Percentiles rank a stretch among this genome's conserved stretches.
Evolutionary conservation across 768 basidiomycete species (phyloP).

Genomic region (Cystofilobasidium bisporidii): DNA sequence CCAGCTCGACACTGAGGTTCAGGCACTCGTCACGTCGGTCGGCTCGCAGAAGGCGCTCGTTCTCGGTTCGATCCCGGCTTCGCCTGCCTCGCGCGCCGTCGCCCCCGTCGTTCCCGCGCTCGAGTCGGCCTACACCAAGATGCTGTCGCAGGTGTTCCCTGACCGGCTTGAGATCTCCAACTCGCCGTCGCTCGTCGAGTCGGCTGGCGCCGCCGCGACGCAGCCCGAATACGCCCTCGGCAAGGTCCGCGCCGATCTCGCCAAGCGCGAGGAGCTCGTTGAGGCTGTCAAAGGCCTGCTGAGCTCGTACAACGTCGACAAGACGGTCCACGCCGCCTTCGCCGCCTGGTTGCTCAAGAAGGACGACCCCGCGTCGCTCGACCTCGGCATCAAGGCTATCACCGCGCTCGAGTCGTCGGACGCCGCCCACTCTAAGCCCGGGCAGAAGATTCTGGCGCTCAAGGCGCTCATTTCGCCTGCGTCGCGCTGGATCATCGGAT

Average conservation of each 20-base stretch:
- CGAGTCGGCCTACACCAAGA: conserved; percentile 82
- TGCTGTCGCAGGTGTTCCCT: conserved; percentile 69
- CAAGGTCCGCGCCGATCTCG: conserved; percentile 70
- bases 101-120: conserved; percentile 65
- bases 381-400: conserved; percentile 52
- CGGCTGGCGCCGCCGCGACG: conserved; percentile 62
- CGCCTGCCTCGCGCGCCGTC: conserved; percentile 36
- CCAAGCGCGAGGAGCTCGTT: conserved; percentile 61
- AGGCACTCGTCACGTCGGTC: conserved; percentile 19
- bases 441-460: conserved; percentile 52
- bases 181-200: conserved; percentile 59
- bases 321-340: conserved; percentile 41
- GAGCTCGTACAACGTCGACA: conserved; percentile 46
- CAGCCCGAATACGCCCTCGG: conserved; percentile 93
- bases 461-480: conserved; percentile 55
- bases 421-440: conserved; percentile 38
- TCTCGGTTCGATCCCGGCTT: conserved; percentile 43
- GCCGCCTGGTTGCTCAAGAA: conserved; percentile 70
- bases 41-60: conserved; percentile 31
- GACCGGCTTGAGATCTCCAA: conserved; percentile 75
- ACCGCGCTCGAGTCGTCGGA: conserved; percentile 43
- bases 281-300: conserved; percentile 58
- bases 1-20: conserved; percentile 13
- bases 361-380: conserved; percentile 60
- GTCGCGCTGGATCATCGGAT: conserved; percentile 94